Conservation (phyloP, 2,329 filamentous ascomycete species). For the Fusarium luffae region DNA sequence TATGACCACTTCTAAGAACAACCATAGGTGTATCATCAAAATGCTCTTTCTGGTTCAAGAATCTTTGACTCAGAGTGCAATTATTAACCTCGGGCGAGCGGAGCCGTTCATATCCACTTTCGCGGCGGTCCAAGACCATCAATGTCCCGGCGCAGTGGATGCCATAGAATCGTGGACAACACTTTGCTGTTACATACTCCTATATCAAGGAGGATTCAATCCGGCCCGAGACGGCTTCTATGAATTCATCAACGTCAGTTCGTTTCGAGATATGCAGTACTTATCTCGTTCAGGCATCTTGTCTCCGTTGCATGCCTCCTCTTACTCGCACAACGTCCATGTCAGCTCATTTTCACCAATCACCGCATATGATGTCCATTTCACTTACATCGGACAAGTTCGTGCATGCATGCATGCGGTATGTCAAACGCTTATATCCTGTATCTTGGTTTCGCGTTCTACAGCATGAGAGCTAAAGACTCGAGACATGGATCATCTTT, state of each 20-base stretch:
- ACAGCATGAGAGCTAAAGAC: neutral
- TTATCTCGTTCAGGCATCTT: neutral
- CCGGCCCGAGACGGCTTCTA: neutral
- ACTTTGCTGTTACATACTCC: neutral
- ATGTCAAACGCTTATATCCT: constrained; percentile 8
- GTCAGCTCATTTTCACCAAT: neutral
- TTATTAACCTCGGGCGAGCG: constrained; percentile 29
- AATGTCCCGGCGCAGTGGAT: constrained; percentile 25
- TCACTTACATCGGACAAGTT: constrained; percentile 4
- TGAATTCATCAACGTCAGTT: neutral
- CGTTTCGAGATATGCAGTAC: neutral
- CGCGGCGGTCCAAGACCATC: constrained; percentile 7
- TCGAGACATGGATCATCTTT: neutral
- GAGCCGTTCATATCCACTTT: constrained; percentile 36
- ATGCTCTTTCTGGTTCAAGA: neutral
- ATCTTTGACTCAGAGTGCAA: neutral
- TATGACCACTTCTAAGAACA: neutral
- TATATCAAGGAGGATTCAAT: neutral
- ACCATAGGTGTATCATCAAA: no score
- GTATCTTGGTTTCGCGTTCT: neutral
- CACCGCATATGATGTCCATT: neutral
- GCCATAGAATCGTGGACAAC: neutral
- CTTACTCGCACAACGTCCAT: constrained; percentile 8
- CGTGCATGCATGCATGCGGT: neutral
- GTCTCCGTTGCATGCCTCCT: neutral